These are phyloP conservation scores for Nissolia schottii DNA, from an alignment of 306 rosid genomes.

Conservation along the genomic window DNA sequence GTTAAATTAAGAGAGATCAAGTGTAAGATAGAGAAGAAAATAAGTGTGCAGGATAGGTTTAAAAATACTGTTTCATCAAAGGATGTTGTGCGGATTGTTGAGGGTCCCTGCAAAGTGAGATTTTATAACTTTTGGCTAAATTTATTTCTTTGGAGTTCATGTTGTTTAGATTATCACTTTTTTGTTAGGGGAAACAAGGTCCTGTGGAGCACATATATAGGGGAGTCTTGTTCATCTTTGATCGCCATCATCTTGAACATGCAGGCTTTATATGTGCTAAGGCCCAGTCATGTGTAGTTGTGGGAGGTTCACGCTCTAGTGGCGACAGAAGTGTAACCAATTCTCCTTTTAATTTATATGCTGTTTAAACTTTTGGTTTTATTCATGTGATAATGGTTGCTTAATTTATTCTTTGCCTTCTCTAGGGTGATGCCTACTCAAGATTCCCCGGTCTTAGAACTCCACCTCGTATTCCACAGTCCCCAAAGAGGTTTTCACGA, in stretches of 20 bases:
- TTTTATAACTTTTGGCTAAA: conserved; percentile 16
- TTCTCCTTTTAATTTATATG: conserved; percentile 12
- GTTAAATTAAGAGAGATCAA: conserved; percentile 89
- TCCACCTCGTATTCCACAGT: conserved; percentile 78
- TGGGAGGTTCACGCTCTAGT: conserved; percentile 88
- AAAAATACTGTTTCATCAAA: conserved; percentile 72
- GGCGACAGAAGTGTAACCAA: conserved; percentile 77
- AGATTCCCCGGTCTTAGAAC: conserved; percentile 55
- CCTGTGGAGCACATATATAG: conserved; percentile 95
- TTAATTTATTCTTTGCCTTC: background rate
- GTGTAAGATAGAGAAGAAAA: conserved; percentile 82
- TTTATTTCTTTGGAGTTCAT: conserved; percentile 20
- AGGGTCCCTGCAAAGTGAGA: conserved; percentile 88
- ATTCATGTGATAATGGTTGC: background rate
- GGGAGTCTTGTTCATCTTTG: conserved; percentile 78
- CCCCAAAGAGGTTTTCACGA: conserved; percentile 71
- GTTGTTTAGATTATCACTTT: background rate
- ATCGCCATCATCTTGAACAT: conserved; percentile 98
- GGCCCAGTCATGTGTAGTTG: conserved; percentile 83
- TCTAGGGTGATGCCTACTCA: conserved; percentile 75
- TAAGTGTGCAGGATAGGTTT: conserved; percentile 69
- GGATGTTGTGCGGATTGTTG: conserved; percentile 83
- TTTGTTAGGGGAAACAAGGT: conserved; percentile 87
- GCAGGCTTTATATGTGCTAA: conserved; percentile 94
- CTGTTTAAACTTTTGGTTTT: background rate